Evolutionary conservation across 2,329 filamentous ascomycete species (phyloP).

Genomic region (Cryphonectria carpinicola): DNA sequence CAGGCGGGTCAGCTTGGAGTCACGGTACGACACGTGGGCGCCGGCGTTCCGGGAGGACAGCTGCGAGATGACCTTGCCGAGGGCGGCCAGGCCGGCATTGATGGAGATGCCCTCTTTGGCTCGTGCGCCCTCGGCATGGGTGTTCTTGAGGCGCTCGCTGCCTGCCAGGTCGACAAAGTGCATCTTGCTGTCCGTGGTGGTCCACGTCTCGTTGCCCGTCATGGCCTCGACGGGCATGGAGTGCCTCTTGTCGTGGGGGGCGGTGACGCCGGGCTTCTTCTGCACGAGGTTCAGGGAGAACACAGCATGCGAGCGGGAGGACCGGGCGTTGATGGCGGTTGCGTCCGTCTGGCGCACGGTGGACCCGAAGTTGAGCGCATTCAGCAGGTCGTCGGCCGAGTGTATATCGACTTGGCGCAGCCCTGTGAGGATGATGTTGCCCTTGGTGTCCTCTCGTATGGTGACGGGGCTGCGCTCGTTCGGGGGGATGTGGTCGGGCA

Average conservation of each 20-base stretch:
- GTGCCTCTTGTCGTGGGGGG: conserved; percentile 75
- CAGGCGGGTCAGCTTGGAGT: conserved; percentile 93
- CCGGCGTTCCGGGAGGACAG: conserved; percentile 86
- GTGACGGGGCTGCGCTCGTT: conserved; percentile 79
- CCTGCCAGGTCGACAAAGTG: conserved; percentile 98
- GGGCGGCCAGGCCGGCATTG: conserved; percentile 90
- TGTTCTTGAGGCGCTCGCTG: conserved; percentile 96
- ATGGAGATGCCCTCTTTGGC: conserved; percentile 98
- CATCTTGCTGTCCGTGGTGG: conserved; percentile 96
- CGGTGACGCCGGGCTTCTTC: conserved; percentile 66
- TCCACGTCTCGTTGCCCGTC: conserved; percentile 67
- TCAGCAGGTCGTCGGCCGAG: conserved; percentile 87
- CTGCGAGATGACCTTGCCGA: conserved; percentile 98
- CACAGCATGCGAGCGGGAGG: conserved; percentile 94
- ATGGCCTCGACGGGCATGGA: conserved; percentile 85
- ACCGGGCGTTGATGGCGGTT: conserved; percentile 96
- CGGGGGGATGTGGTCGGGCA: conserved; percentile 72
- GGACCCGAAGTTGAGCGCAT: conserved; percentile 88
- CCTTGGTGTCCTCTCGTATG: conserved; percentile 92
- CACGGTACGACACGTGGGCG: conserved; percentile 94
- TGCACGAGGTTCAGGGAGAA: conserved; percentile 95
- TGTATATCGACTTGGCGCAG: conserved; percentile 87
- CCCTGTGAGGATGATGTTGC: conserved; percentile 91
- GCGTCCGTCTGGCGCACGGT: conserved; percentile 95
- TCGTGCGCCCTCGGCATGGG: conserved; percentile 89